Base-by-base conservation (phyloP, 164 flowering plant species). In the Annona squamosa region DNA sequence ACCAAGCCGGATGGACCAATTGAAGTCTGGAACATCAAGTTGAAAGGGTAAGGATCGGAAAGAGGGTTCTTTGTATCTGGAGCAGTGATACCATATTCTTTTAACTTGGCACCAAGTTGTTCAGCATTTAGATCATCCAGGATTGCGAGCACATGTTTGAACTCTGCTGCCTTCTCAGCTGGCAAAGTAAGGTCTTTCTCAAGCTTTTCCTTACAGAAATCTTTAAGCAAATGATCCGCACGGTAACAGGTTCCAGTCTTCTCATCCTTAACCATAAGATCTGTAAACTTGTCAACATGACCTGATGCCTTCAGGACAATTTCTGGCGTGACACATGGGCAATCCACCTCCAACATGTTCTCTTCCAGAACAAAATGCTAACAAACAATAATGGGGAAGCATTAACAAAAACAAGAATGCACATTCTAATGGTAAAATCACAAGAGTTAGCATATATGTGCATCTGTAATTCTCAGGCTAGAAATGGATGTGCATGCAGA, bases 221-320 rank as follows among this genome's bases (percentile, higher is more conserved):
- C 99, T 83, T 91, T 94, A 57, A 94, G 87, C 84, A 94, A 81
- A 78, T 94, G 97, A 78, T 92, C 99, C 37, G 99, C 99, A n/a
- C 98, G 87, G 76, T 87, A 90, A 73, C 97, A 92, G 9, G 89
- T 86, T 48, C 97, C 97, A 1, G 97, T 91, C 75, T 89, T 91
- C 76, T 91, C 97, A 83, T 94, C 98, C 84, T 94, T 94, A 12
- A 93, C 99, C 99, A 95, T 93, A 46, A 95, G 97, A 73, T 95
- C 99, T 45, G 97, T 95, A 75, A 95, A 95, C 80, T 93, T 95
- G 18, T 95, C 99, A 63, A 95, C 99, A 82, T 95, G 99, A 72
- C 99, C 98, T 3, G 99, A 95, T n/a, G 99, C 99, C 82, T 89
- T 93, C 67, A 95, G 82, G 19, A 95, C 98, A 71, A 84, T 79